Base-by-base conservation (phyloP, 805 yeast genomes). In the Wickerhamiella dianesei region DNA sequence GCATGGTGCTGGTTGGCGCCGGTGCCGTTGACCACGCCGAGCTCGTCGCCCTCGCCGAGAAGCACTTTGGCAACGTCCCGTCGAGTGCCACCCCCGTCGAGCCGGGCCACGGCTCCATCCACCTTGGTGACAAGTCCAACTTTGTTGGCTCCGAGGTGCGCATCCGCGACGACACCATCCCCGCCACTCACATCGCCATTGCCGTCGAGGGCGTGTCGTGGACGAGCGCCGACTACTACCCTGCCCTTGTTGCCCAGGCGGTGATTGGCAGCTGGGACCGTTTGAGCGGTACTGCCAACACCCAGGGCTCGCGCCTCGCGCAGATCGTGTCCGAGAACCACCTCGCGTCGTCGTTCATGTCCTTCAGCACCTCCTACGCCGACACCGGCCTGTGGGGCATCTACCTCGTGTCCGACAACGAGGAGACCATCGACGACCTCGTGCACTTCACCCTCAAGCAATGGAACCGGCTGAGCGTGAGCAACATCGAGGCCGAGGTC, bases 351-450 rank as follows among this genome's bases (percentile, higher is more conserved):
- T 83, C 95, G 5, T 92, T 81, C 68, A 82, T 87, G 95, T 86
- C 96, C 4, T 92, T 89, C 67, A 84, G 95, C 25, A 92, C 99
- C 2, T 84, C 95, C 1, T 92, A 92, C 66, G 88, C 96, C 9
- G 99, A 92, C 66, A 83, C 96, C 12, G 99, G 99, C 6, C 69
- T 92, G 46, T 89, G 96, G 96, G 99, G 99, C 35, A 81, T 89
- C 57, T 92, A 92, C 62, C 72, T 92, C 50, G 85, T 86, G 5
- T 77, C 94, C 19, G 96, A 89, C 56, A 80, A 79, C 59, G 74
- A 73, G 52, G 73, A 78, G 25, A 71, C 82, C 53, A 70, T 84
- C 56, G 77, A 75, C 53, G 71, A 75, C 36, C 75, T 88, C 44
- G 74, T 85, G 35, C 78, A 81, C 57, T 86, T 84, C 50, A 76